A percentile compares a stretch with the other conserved stretches of the same genome.
Conservation (phyloP, 2,329 filamentous ascomycete genomes). For the Cytospora mali region DNA sequence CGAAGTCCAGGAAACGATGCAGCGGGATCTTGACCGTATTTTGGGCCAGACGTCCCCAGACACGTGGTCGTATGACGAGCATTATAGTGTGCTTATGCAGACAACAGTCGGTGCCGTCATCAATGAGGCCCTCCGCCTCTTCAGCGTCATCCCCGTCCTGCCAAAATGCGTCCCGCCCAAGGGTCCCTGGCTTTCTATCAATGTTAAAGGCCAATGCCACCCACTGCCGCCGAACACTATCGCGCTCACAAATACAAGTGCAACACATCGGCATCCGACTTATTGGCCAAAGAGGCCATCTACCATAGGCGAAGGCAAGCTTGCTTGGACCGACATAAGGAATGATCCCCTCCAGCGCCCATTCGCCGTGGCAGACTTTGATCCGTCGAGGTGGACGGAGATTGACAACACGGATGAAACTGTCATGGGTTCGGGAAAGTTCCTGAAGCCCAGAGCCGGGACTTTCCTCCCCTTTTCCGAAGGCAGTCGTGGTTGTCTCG, state of each 20-base stretch:
- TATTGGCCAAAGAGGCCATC: slow-evolving; percentile 3
- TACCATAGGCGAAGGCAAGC: not conserved
- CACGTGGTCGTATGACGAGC: slow-evolving; percentile 4
- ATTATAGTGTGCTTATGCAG: not conserved
- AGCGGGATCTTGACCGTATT: slow-evolving; percentile 4
- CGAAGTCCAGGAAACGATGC: slow-evolving; percentile 7
- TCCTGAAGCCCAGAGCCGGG: not conserved
- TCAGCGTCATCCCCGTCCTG: slow-evolving; percentile 9
- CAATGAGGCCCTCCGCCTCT: slow-evolving; percentile 7
- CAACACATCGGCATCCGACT: slow-evolving; percentile 8
- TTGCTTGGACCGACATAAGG: not conserved
- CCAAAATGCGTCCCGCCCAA: slow-evolving; percentile 6
- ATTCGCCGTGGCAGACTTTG: slow-evolving; percentile 3
- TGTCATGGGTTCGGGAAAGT: not conserved
- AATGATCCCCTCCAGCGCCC: slow-evolving; percentile 1
- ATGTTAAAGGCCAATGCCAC: not conserved
- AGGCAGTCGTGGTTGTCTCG: slow-evolving; percentile 6
- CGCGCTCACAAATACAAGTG: slow-evolving; percentile 4
- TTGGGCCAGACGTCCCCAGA: slow-evolving; percentile 3
- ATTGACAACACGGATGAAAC: not conserved
- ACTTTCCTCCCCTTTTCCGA: slow-evolving; percentile 6
- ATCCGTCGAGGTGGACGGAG: slow-evolving; percentile 3
- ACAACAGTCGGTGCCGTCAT: slow-evolving; percentile 3
- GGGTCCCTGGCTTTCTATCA: slow-evolving; percentile 1
- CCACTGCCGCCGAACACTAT: slow-evolving; percentile 6